A percentile compares a stretch with the other conserved stretches of the same genome.
Evolutionary conservation across 805 yeast genomes (phyloP).

Genomic region (Saturnispora mendoncae): DNA sequence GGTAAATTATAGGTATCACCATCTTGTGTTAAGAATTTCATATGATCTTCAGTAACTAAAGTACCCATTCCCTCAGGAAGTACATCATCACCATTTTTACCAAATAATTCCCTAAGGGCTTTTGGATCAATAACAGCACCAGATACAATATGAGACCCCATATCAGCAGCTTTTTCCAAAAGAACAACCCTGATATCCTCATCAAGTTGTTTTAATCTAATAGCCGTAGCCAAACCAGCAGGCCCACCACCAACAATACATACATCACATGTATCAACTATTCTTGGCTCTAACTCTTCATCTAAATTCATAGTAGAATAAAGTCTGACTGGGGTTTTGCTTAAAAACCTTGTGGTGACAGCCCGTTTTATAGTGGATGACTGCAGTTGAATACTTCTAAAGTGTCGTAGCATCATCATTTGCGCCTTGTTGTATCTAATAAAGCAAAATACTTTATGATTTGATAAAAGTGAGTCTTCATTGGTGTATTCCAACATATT

Average conservation of each 20-base stretch:
- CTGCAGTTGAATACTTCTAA: no score
- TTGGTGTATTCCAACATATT: background rate
- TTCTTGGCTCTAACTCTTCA: conserved; percentile 54
- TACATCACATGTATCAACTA: conserved; percentile 81
- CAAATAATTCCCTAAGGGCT: conserved; percentile 76
- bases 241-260: conserved; percentile 98
- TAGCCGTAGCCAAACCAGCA: conserved; percentile 93
- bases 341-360: no score
- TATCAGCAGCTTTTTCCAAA: conserved; percentile 84
- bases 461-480: background rate
- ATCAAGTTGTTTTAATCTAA: conserved; percentile 78
- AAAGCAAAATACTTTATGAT: no score
- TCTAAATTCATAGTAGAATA: conserved; percentile 15
- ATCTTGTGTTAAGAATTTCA: conserved; percentile 59
- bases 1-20: conserved; percentile 60
- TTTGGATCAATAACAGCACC: conserved; percentile 94
- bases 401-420: no score
- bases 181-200: conserved; percentile 70
- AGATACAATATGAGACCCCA: conserved; percentile 86
- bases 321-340: no score
- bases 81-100: conserved; percentile 45
- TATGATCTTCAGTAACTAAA: conserved; percentile 60
- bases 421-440: no score
- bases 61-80: conserved; percentile 74
- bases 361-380: no score